Evolutionary conservation across 169 alveolate genomes (phyloP).

Genomic region (Plasmodium reichenowi): DNA sequence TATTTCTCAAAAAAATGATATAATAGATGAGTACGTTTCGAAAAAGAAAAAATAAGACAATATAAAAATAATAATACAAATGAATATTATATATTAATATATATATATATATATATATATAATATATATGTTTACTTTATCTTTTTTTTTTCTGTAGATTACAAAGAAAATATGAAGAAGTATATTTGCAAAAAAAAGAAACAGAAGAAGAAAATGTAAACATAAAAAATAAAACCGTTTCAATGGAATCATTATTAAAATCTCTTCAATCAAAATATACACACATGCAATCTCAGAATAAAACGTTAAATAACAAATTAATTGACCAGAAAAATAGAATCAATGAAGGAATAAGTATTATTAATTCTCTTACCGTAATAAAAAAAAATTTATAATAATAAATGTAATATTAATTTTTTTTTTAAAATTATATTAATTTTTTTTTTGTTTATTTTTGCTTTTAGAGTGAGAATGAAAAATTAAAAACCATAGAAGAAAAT

Average conservation of each 20-base stretch:
- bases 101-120: too few relatives aligned
- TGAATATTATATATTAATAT: background rate
- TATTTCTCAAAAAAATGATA: constrained; percentile 76
- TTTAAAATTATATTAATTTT: background rate
- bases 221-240: constrained; percentile 77
- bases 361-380: constrained; percentile 72
- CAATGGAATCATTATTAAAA: constrained; percentile 75
- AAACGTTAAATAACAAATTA: constrained; percentile 72
- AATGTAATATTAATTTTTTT: background rate
- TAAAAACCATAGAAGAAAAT: constrained; percentile 77
- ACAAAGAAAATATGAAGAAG: constrained; percentile 77
- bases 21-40: constrained; percentile 70
- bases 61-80: constrained; percentile 7
- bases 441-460: constrained; percentile 27
- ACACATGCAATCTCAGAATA: constrained; percentile 74
- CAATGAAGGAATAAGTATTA: constrained; percentile 75
- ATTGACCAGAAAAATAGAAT: constrained; percentile 75
- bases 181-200: constrained; percentile 75
- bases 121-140: too few relatives aligned
- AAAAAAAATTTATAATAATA: constrained; percentile 7
- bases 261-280: constrained; percentile 77
- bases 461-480: constrained; percentile 74
- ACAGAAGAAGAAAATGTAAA: constrained; percentile 78
- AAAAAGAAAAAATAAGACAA: constrained; percentile 29
- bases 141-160: constrained; percentile 50